Base-by-base conservation (phyloP, 805 yeast species). In the Wickerhamiella allomyrinae region DNA sequence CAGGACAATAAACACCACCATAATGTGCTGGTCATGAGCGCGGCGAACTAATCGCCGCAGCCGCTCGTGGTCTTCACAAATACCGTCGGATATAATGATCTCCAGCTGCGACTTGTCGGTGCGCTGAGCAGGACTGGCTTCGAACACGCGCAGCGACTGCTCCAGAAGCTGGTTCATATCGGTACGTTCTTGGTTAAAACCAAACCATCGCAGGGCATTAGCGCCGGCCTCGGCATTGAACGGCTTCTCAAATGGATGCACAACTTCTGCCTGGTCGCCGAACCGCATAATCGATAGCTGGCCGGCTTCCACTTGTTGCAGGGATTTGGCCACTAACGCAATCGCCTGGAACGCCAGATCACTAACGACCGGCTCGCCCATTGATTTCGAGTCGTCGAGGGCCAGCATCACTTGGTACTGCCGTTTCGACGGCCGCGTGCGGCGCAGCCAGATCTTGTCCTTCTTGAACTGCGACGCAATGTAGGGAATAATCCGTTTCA, bases 331-430 rank as follows among this genome's bases (percentile, higher is more conserved):
- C 2, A 91, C 97, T 35, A 91, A 69, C 7, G 96, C 89, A 55
- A 91, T 82, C 57, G 94, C 79, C 55, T 91, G 89, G 73, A 86
- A 86, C 0, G 99, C 97, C 45, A 91, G 69, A 50, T 83, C 85
- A 14, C 85, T 89, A 29, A 93, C 78, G 50, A 79, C 76, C 20
- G 95, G 80, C 60, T 89, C 97, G 44, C 87, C 76, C 99, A 91
- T 91, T 1, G 97, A 89, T 60, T 84, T 86, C 23, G 98, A 91
- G 58, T 91, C 95, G 65, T 91, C 99, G 38, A 91, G 81, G 1
- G 98, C 87, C 50, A 91, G 81, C 95, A 93, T 83, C 48, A 91
- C 83, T 66, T 91, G 98, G 60, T 91, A 91, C 58, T 87, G 91
- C 55, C 99, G 77, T 67, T 91, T 91, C 51, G 94, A 82, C 43